Evolutionary conservation across 768 basidiomycete genomes (phyloP).

Genomic region (Podaxis rugospora): DNA sequence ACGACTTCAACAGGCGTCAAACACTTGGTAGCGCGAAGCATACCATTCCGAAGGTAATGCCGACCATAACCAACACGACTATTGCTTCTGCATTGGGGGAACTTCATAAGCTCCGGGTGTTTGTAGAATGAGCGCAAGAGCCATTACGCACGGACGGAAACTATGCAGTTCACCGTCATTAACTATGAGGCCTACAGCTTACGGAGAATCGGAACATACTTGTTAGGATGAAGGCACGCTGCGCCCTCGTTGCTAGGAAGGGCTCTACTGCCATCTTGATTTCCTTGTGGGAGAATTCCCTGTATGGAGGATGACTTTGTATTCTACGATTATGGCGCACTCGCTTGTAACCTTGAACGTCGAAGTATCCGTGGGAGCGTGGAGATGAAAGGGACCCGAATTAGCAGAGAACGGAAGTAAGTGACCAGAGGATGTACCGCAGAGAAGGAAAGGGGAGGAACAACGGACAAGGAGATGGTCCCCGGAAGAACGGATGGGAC

Average conservation of each 20-base stretch:
- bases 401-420: not conserved
- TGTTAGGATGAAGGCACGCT: constrained; percentile 65
- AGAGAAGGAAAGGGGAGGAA: not conserved
- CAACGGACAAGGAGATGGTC: constrained; percentile 4
- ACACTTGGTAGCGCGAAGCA: constrained; percentile 16
- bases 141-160: constrained; percentile 52
- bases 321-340: not conserved
- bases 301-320: not conserved
- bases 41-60: constrained; percentile 62
- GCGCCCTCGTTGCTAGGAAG: constrained; percentile 68
- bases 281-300: not conserved
- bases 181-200: not conserved
- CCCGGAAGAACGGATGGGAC: not conserved
- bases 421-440: not conserved
- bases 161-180: constrained; percentile 24
- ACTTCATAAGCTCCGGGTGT: not conserved
- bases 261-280: constrained; percentile 64
- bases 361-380: not conserved
- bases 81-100: constrained; percentile 53
- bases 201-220: constrained; percentile 38
- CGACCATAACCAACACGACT: constrained; percentile 72
- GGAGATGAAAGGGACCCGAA: not conserved
- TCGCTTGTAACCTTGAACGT: not conserved
- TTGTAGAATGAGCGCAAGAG: not conserved
- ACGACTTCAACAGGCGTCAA: not conserved